phyloP scores from a whole-genome alignment of 2,329 filamentous ascomycete species.

The Colletotrichum graminicola region DNA sequence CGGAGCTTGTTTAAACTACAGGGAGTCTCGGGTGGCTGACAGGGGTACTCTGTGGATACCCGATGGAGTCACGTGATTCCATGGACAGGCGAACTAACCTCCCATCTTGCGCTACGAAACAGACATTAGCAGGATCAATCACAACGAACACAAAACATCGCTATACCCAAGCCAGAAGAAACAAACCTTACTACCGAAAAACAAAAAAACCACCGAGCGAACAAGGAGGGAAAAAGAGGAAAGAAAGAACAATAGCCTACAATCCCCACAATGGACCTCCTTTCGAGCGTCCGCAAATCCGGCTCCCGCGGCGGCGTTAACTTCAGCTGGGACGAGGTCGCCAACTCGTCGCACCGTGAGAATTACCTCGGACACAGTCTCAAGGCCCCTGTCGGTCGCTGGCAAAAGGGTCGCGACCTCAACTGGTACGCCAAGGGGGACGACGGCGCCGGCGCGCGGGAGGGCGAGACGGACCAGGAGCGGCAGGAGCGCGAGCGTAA shows the following conservation, averaged over 20 bases:
- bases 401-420: constrained; percentile 82
- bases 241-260: not conserved
- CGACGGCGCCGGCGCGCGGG: constrained; percentile 60
- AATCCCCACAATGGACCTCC: constrained; percentile 80
- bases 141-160: not conserved
- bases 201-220: not conserved
- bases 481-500: constrained; percentile 71
- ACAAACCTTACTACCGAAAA: not conserved
- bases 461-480: constrained; percentile 70
- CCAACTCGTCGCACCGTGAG: constrained; percentile 87
- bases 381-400: constrained; percentile 91
- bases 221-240: not conserved
- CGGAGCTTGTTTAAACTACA: constrained; percentile 30
- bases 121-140: not conserved
- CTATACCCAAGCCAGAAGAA: not conserved
- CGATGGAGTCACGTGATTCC: not conserved
- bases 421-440: constrained; percentile 72
- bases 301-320: constrained; percentile 94
- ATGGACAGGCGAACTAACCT: not conserved
- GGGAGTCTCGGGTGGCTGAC: constrained; percentile 16
- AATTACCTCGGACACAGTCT: constrained; percentile 90
- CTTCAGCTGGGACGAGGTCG: constrained; percentile 97
- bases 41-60: not conserved
- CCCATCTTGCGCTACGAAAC: not conserved
- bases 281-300: constrained; percentile 89